A percentile compares a stretch with the other conserved stretches of the same genome.
These are phyloP conservation scores for Phyllosticta capitalensis DNA, from an alignment of 2,329 filamentous ascomycete genomes.

Conservation along the genomic window DNA sequence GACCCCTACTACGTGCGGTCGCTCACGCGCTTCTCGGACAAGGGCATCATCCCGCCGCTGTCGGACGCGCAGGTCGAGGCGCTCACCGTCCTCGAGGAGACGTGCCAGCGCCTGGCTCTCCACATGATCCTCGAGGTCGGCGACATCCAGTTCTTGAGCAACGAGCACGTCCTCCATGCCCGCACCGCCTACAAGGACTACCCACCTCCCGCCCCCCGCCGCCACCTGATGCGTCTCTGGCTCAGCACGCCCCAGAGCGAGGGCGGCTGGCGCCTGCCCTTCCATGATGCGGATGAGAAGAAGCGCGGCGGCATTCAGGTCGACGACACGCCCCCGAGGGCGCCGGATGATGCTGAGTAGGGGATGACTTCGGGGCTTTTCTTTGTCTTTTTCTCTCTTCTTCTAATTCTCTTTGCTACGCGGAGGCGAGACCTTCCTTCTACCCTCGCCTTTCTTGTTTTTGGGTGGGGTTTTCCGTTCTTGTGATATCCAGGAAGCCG, in stretches of 20 bases:
- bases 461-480: no score
- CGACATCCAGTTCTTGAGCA: slow-evolving; percentile 80
- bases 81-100: slow-evolving; percentile 61
- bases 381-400: background rate
- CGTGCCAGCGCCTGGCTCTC: slow-evolving; percentile 60
- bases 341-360: slow-evolving; percentile 69
- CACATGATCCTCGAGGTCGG: slow-evolving; percentile 83
- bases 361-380: no score
- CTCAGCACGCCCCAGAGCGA: slow-evolving; percentile 71
- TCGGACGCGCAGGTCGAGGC: slow-evolving; percentile 61
- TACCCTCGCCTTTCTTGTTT: background rate
- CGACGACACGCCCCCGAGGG: slow-evolving; percentile 65
- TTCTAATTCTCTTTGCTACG: background rate
- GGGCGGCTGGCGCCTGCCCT: slow-evolving; percentile 77
- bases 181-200: slow-evolving; percentile 70
- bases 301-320: slow-evolving; percentile 87
- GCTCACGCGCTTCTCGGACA: slow-evolving; percentile 62
- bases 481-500: no score
- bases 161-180: slow-evolving; percentile 71
- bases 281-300: slow-evolving; percentile 71
- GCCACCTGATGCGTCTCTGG: slow-evolving; percentile 80
- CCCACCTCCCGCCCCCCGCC: slow-evolving; percentile 56
- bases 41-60: slow-evolving; percentile 62
- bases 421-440: no score
- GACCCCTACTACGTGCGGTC: slow-evolving; percentile 82